A percentile compares a stretch with the other conserved stretches of the same genome.
Conservation (phyloP, 768 basidiomycete genomes). For the Cystofilobasidium bisporidii region DNA sequence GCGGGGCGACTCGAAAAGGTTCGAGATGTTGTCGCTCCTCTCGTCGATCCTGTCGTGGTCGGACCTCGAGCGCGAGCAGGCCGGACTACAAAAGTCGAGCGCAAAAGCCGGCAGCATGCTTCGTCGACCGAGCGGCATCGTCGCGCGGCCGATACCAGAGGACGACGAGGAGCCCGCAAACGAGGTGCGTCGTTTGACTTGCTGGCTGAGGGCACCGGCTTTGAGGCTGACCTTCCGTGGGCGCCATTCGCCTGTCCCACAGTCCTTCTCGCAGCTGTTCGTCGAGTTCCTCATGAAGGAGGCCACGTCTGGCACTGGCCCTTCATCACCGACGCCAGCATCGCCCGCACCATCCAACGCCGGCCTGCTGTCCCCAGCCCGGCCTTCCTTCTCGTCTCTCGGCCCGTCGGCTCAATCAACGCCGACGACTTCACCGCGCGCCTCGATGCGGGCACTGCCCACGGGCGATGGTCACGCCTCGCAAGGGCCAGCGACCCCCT, state of each 20-base stretch:
- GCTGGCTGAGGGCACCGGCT: neutral
- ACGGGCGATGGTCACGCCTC: too few relatives aligned
- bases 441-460: too few relatives aligned
- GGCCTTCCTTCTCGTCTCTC: too few relatives aligned
- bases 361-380: too few relatives aligned
- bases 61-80: slow-evolving; percentile 81
- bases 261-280: slow-evolving; percentile 97
- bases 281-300: slow-evolving; percentile 97
- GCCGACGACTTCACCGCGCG: too few relatives aligned
- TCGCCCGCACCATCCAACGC: too few relatives aligned
- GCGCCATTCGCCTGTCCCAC: slow-evolving; percentile 6
- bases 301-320: slow-evolving; percentile 41
- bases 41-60: slow-evolving; percentile 86
- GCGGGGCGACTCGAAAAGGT: slow-evolving; percentile 84
- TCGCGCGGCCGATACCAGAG: slow-evolving; percentile 17
- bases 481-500: too few relatives aligned
- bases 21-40: slow-evolving; percentile 87
- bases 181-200: slow-evolving; percentile 33
- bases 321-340: neutral
- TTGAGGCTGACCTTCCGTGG: neutral
- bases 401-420: too few relatives aligned
- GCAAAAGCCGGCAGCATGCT: slow-evolving; percentile 29
- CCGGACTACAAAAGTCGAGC: slow-evolving; percentile 60
- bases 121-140: slow-evolving; percentile 17
- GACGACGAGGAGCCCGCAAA: slow-evolving; percentile 38